Conservation (phyloP, 2,329 filamentous ascomycete species). For the Penicillium palitans region DNA sequence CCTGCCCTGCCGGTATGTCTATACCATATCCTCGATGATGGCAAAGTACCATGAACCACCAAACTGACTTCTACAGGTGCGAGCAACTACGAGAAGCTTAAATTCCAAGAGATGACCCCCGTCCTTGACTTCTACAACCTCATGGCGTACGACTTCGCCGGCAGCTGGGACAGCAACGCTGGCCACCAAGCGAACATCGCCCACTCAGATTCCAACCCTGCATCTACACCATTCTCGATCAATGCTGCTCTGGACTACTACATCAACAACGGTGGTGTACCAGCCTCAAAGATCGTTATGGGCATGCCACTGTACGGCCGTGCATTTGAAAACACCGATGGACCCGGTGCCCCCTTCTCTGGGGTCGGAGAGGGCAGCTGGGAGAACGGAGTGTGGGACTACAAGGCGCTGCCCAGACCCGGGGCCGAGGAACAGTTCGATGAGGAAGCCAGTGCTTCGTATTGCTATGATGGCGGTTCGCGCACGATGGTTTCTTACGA, state of each 20-base stretch:
- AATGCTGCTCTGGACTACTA: conserved; percentile 71
- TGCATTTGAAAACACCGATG: conserved; percentile 77
- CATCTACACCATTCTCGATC: conserved; percentile 76
- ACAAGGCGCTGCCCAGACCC: conserved; percentile 74
- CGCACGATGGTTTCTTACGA: conserved; percentile 75
- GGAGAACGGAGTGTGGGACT: conserved; percentile 86
- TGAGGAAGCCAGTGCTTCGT: conserved; percentile 65
- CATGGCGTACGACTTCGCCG: conserved; percentile 87
- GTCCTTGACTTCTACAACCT: conserved; percentile 56
- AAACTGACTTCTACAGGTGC: conserved; percentile 44
- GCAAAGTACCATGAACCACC: conserved; percentile 45
- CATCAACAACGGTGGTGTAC: conserved; percentile 59
- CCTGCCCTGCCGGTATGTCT: conserved; percentile 48
- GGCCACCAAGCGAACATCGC: conserved; percentile 84
- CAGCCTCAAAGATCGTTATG: conserved; percentile 73
- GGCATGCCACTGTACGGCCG: conserved; percentile 96
- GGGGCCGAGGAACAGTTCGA: conserved; percentile 68
- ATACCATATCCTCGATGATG: conserved; percentile 45
- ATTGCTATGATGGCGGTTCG: conserved; percentile 67
- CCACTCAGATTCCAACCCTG: conserved; percentile 58
- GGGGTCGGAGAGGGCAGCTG: conserved; percentile 74
- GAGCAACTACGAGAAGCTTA: conserved; percentile 46
- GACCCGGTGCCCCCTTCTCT: conserved; percentile 67
- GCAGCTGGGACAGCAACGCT: conserved; percentile 70
- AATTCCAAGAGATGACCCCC: conserved; percentile 48